Evolutionary conservation across 2,329 filamentous ascomycete genomes (phyloP).

Genomic region (Fusarium zealandicum): DNA sequence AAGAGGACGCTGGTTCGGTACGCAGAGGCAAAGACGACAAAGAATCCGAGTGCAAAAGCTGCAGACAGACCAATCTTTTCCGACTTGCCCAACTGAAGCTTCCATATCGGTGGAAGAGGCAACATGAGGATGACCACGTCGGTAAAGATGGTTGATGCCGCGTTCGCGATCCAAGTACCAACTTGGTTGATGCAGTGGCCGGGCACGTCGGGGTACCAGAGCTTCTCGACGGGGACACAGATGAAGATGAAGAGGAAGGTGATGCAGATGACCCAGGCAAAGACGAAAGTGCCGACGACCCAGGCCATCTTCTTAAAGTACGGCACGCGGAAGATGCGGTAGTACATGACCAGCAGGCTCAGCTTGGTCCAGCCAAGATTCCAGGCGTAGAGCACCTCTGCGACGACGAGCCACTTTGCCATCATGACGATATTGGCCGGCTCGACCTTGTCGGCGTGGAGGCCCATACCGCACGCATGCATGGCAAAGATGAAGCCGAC

Average conservation of each 20-base stretch:
- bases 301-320: slow-evolving; percentile 53
- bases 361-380: slow-evolving; percentile 59
- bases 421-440: slow-evolving; percentile 50
- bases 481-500: slow-evolving; percentile 58
- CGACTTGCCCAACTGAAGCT: slow-evolving; percentile 49
- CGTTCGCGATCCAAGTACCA: slow-evolving; percentile 59
- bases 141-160: slow-evolving; percentile 55
- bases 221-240: slow-evolving; percentile 57
- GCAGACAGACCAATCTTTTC: slow-evolving; percentile 55
- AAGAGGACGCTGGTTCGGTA: slow-evolving; percentile 58
- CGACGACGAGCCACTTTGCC: slow-evolving; percentile 56
- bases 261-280: slow-evolving; percentile 57
- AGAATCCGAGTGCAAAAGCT: slow-evolving; percentile 55
- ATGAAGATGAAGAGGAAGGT: slow-evolving; percentile 60
- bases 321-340: slow-evolving; percentile 57
- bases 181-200: slow-evolving; percentile 59
- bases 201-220: slow-evolving; percentile 55
- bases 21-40: slow-evolving; percentile 57
- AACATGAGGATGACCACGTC: slow-evolving; percentile 55
- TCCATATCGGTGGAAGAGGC: slow-evolving; percentile 56
- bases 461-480: slow-evolving; percentile 55
- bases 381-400: slow-evolving; percentile 57
- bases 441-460: slow-evolving; percentile 52
- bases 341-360: slow-evolving; percentile 60
- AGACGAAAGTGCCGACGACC: slow-evolving; percentile 51